Conservation (phyloP, 768 basidiomycete species). For the Sarcodon aspratus region DNA sequence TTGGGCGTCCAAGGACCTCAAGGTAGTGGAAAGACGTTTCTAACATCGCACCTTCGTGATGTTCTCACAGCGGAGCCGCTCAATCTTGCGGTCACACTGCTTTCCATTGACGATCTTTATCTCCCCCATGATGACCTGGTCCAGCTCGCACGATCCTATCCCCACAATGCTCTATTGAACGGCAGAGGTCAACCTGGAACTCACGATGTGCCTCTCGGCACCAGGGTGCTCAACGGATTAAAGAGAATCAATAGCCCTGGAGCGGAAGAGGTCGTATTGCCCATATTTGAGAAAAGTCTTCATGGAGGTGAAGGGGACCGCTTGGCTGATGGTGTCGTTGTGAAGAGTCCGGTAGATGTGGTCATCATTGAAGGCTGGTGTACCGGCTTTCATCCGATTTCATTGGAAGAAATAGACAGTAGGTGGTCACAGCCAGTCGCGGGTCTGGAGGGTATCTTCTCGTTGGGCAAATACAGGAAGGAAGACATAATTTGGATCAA, state of each 20-base stretch:
- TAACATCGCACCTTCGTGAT: slow-evolving; percentile 46
- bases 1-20: slow-evolving; percentile 90
- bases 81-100: slow-evolving; percentile 42
- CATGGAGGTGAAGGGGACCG: slow-evolving; percentile 81
- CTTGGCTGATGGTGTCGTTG: slow-evolving; percentile 29
- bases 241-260: slow-evolving; percentile 22
- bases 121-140: slow-evolving; percentile 55
- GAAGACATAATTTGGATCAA: slow-evolving; percentile 57
- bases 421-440: slow-evolving; percentile 34
- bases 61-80: slow-evolving; percentile 28
- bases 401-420: slow-evolving; percentile 33
- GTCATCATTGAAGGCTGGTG: slow-evolving; percentile 97
- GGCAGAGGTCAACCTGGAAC: slow-evolving; percentile 94
- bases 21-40: slow-evolving; percentile 85
- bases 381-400: slow-evolving; percentile 71
- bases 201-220: slow-evolving; percentile 69
- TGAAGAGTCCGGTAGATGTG: slow-evolving; percentile 54
- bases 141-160: slow-evolving; percentile 39
- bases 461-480: slow-evolving; percentile 28
- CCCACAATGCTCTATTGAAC: slow-evolving; percentile 53
- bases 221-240: slow-evolving; percentile 37
- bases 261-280: slow-evolving; percentile 34
- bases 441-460: slow-evolving; percentile 18
- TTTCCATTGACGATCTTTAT: slow-evolving; percentile 85
- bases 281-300: slow-evolving; percentile 82